phyloP scores from a whole-genome alignment of 2,329 filamentous ascomycete species.

The Fusarium protoensiforme region DNA sequence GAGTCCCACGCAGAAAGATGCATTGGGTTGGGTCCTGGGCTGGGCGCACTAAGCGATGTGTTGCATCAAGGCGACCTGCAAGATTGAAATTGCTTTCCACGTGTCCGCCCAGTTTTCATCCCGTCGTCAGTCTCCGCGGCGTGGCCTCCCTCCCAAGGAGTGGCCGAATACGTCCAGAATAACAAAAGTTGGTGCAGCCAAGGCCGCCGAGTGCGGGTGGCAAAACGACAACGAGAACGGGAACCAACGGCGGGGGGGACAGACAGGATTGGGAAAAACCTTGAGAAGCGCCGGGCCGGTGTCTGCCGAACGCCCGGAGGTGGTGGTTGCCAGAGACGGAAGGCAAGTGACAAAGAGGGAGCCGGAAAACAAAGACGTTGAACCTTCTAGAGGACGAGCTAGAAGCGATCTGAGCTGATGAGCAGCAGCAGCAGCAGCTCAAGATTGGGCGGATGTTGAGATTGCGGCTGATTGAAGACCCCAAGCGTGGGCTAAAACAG shows the following conservation, averaged over 20 bases:
- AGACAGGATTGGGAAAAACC: slow-evolving; percentile 2
- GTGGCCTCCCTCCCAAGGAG: background rate
- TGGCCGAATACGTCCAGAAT: slow-evolving; percentile 5
- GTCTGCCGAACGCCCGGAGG: slow-evolving; percentile 17
- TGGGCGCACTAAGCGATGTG: slow-evolving; percentile 4
- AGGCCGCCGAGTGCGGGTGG: slow-evolving; percentile 27
- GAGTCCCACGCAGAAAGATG: background rate
- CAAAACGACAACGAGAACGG: slow-evolving; percentile 25
- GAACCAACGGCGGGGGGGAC: slow-evolving; percentile 20
- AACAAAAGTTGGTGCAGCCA: slow-evolving; percentile 23
- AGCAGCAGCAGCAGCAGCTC: background rate
- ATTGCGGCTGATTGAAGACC: slow-evolving; percentile 4
- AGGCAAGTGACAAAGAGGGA: background rate
- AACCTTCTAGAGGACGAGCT: background rate
- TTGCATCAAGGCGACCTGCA: slow-evolving; percentile 7
- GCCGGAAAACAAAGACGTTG: slow-evolving; percentile 7
- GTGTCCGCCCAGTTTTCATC: slow-evolving; percentile 1
- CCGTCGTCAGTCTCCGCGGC: slow-evolving; percentile 18
- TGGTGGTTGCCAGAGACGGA: slow-evolving; percentile 22
- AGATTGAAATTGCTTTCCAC: slow-evolving; percentile 9
- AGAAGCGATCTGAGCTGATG: background rate
- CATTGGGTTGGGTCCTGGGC: background rate
- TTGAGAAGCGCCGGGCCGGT: slow-evolving; percentile 22
- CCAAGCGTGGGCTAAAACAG: background rate
- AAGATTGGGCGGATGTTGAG: slow-evolving; percentile 5